These are phyloP conservation scores for Suillus subalutaceus DNA, from an alignment of 768 basidiomycete species.

Conservation along the genomic window DNA sequence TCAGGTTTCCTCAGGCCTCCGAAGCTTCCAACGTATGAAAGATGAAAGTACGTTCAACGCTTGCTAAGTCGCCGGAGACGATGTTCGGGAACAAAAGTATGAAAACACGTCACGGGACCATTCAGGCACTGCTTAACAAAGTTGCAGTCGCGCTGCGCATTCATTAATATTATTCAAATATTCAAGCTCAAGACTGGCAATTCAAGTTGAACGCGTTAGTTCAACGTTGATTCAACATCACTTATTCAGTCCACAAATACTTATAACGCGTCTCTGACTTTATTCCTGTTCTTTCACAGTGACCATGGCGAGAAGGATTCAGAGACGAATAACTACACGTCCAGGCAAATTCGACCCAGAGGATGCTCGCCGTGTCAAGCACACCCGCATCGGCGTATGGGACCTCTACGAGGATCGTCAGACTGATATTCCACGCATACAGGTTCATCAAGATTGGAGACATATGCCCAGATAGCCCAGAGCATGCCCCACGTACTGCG, in stretches of 20 bases:
- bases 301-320: not conserved
- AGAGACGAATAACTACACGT: conserved; percentile 14
- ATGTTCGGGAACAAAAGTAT: conserved; percentile 2
- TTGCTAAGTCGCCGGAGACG: conserved; percentile 5
- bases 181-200: too few relatives aligned
- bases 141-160: too few relatives aligned
- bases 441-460: conserved; percentile 47
- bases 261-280: conserved; percentile 1
- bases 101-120: conserved; percentile 14
- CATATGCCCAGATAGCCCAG: conserved; percentile 47
- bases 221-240: not conserved
- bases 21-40: not conserved
- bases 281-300: not conserved
- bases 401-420: conserved; percentile 71
- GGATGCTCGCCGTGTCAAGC: conserved; percentile 49
- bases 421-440: conserved; percentile 41
- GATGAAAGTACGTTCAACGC: not conserved
- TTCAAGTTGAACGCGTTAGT: not conserved
- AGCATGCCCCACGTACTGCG: conserved; percentile 64
- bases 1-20: not conserved
- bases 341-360: conserved; percentile 39
- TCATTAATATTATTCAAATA: too few relatives aligned
- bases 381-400: conserved; percentile 72
- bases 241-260: not conserved
- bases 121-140: not conserved